Base-by-base conservation (phyloP, 495 filamentous ascomycete species). In the Cercophora samala region DNA sequence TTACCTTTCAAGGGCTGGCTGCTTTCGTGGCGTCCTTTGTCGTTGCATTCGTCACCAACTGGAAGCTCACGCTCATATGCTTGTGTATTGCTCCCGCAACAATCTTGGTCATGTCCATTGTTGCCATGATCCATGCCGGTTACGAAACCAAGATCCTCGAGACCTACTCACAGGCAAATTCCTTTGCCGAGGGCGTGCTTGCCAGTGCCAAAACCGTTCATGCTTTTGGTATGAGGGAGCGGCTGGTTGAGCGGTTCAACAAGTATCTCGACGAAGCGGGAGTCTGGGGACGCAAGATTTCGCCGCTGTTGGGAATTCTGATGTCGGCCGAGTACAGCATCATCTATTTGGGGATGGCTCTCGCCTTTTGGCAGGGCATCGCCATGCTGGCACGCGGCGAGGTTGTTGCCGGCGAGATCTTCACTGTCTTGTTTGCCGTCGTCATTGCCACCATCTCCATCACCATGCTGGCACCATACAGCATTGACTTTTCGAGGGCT, bases 361-460 rank as follows among this genome's bases (percentile, higher is more conserved):
- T 98, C 22, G 88, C 92, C 22, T 98, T 97, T 78, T 98, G 94
- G 94, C 89, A 93, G 80, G 94, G 94, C 8, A 91, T 90, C 68
- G 82, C 85, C 61, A 96, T 88, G 77, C 73, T 96, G 6, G 88
- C 91, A 1, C 70, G 82, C 3, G 88, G 87, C 4, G 84, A 90
- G 22, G 81, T 91, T 42, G 72, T 67, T 64, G 73, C 61, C 4
- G 78, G 77, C 11, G 70, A 68, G 18, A 80, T 92, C 37, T 75
- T 97, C 54, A 97, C 90, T 8, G 92, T 97, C 58, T 75, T 97
- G 73, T 83, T 98, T 78, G 84, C 93, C 6, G 88, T 95, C 67
- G 86, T 97, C 72, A 93, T 95, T 66, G 93, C 91, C 62, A 91
- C 94, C 2, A 91, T 94, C 74, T 87, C 90, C 29, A 79, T 97